phyloP scores from a whole-genome alignment of 176 grass and related monocot genomes.

The Microstegium vimineum region DNA sequence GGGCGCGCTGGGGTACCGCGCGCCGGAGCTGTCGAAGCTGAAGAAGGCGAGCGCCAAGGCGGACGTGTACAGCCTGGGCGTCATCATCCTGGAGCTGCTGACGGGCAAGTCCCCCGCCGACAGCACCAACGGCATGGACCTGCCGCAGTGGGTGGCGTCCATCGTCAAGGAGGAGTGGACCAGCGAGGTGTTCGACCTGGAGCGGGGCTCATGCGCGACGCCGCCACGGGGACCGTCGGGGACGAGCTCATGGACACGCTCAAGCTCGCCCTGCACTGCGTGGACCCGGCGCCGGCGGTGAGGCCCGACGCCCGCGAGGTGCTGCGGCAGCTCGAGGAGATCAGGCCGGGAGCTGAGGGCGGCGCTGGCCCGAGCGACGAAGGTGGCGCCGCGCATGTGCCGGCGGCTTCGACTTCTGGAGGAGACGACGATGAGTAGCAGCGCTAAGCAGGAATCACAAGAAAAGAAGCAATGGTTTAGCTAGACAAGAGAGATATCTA shows the following conservation, averaged over 20 bases:
- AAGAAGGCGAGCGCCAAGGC: too few species aligned
- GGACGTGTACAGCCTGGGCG: too few species aligned
- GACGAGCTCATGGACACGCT: slow-evolving; percentile 82
- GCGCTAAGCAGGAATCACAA: neutral
- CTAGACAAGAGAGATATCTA: slow-evolving; percentile 11
- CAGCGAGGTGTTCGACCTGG: too few species aligned
- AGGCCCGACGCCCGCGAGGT: slow-evolving; percentile 63
- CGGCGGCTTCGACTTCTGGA: slow-evolving; percentile 11
- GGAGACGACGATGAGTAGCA: slow-evolving; percentile 31
- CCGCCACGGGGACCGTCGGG: slow-evolving; percentile 10
- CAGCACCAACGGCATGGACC: too few species aligned
- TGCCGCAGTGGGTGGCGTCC: too few species aligned
- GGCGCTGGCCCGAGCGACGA: slow-evolving; percentile 21
- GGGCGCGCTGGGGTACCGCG: too few species aligned
- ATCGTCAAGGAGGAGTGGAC: too few species aligned
- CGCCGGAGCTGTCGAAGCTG: too few species aligned
- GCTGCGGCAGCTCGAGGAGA: slow-evolving; percentile 68
- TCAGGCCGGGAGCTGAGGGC: slow-evolving; percentile 30
- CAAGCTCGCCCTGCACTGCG: too few species aligned
- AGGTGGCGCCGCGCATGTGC: slow-evolving; percentile 1
- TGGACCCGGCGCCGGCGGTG: slow-evolving; percentile 47
- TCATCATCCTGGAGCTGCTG: too few species aligned
- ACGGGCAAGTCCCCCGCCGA: too few species aligned
- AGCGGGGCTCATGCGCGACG: slow-evolving; percentile 74
- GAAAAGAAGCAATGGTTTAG: neutral